Conservation (phyloP, 306 rosid species). For the Gynostemma pentaphyllum region DNA sequence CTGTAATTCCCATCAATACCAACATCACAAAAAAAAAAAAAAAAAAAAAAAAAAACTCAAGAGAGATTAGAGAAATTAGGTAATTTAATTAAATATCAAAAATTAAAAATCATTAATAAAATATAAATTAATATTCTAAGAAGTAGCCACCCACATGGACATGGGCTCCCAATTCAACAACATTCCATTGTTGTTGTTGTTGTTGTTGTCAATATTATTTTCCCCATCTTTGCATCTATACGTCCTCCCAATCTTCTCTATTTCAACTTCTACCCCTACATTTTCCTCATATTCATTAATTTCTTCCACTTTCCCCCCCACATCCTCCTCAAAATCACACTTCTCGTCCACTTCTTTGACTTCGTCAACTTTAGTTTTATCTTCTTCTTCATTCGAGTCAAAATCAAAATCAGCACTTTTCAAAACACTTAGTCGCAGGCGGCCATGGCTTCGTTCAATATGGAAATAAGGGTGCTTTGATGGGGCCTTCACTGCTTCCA, state of each 20-base stretch:
- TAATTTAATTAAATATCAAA: neutral
- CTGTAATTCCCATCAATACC: neutral
- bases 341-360: slow-evolving; percentile 2
- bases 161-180: slow-evolving; percentile 34
- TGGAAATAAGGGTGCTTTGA: slow-evolving; percentile 30
- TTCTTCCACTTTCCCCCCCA: slow-evolving; percentile 7
- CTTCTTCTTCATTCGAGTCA: slow-evolving; percentile 14
- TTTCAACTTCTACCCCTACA: slow-evolving; percentile 27
- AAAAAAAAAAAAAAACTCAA: neutral
- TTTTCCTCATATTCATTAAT: neutral
- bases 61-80: neutral
- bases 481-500: slow-evolving; percentile 50
- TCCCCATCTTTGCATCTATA: slow-evolving; percentile 53
- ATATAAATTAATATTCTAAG: slow-evolving; percentile 7
- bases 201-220: slow-evolving; percentile 21
- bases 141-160: slow-evolving; percentile 46
- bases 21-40: neutral
- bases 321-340: neutral
- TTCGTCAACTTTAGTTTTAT: neutral
- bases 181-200: slow-evolving; percentile 13
- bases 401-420: slow-evolving; percentile 12
- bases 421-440: slow-evolving; percentile 60
- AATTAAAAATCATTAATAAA: slow-evolving; percentile 7
- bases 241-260: slow-evolving; percentile 28
- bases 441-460: slow-evolving; percentile 77